Conservation (phyloP, 805 yeast genomes). For the Ogataea dorogensis region DNA sequence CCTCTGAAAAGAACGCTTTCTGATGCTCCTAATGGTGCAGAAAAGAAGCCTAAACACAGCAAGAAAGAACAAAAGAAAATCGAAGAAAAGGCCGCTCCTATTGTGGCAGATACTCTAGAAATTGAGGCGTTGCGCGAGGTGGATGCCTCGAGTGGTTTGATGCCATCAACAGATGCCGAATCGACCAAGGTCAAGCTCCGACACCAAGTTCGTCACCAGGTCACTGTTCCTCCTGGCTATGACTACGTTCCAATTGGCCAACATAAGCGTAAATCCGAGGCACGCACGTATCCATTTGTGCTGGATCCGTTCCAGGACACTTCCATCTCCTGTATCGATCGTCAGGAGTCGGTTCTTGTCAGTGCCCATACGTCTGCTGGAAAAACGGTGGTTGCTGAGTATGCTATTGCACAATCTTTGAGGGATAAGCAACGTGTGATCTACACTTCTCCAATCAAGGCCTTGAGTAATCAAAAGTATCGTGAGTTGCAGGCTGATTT, state of each 20-base stretch:
- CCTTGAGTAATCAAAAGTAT: conserved; percentile 90
- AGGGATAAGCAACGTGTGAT: conserved; percentile 90
- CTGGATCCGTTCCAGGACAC: conserved; percentile 98
- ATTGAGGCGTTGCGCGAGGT: conserved; percentile 89
- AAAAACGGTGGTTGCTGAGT: conserved; percentile 95
- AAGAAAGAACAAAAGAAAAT: conserved; percentile 31
- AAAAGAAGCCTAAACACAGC: conserved; percentile 29
- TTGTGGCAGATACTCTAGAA: conserved; percentile 83
- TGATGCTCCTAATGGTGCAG: conserved; percentile 19
- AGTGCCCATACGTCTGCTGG: conserved; percentile 99
- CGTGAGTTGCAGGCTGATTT: conserved; percentile 90
- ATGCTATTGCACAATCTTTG: conserved; percentile 94
- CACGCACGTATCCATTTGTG: conserved; percentile 87
- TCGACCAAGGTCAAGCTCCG: conserved; percentile 55
- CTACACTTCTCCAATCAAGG: conserved; percentile 94
- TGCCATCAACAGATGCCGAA: conserved; percentile 36
- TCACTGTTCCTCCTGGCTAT: conserved; percentile 90
- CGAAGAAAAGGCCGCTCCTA: conserved; percentile 46
- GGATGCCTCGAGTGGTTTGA: conserved; percentile 72
- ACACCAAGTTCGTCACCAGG: conserved; percentile 97
- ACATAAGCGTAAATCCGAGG: conserved; percentile 75
- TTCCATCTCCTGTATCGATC: conserved; percentile 91
- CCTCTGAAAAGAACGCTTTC: conserved; percentile 9
- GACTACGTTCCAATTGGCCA: conserved; percentile 86
- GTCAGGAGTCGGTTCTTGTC: conserved; percentile 90